Conservation (phyloP, 2,329 filamentous ascomycete genomes). For the Graphiopsis chlorocephala region DNA sequence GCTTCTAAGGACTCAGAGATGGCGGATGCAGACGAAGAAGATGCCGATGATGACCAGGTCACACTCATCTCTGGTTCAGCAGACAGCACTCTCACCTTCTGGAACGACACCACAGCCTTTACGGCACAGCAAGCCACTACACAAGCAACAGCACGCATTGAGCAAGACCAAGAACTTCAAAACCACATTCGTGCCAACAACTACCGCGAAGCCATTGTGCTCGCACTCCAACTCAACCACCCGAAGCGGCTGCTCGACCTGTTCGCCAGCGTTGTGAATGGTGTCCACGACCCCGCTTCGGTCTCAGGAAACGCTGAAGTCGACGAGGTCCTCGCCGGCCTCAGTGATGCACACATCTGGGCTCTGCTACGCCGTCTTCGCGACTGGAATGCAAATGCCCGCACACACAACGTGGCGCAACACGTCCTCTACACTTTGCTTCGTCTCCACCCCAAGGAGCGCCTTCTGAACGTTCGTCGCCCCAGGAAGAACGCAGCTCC, state of each 20-base stretch:
- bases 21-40: constrained; percentile 32
- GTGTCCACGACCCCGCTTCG: constrained; percentile 61
- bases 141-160: constrained; percentile 74
- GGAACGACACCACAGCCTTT: constrained; percentile 83
- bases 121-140: constrained; percentile 73
- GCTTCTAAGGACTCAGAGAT: constrained; percentile 30
- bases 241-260: constrained; percentile 80
- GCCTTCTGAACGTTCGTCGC: constrained; percentile 57
- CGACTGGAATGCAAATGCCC: constrained; percentile 97
- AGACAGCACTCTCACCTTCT: constrained; percentile 91
- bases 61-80: constrained; percentile 81
- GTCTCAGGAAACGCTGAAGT: constrained; percentile 65
- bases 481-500: constrained; percentile 26
- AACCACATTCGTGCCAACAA: constrained; percentile 87
- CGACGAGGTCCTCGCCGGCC: constrained; percentile 74
- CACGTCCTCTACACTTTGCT: constrained; percentile 77
- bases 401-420: constrained; percentile 81
- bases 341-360: constrained; percentile 85
- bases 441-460: constrained; percentile 73
- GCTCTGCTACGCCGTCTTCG: constrained; percentile 75
- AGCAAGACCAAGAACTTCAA: constrained; percentile 90
- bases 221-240: constrained; percentile 91
- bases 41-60: constrained; percentile 18
- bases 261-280: constrained; percentile 75
- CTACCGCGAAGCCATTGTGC: constrained; percentile 87